These are phyloP conservation scores for Lomentospora prolificans DNA, from an alignment of 2,329 filamentous ascomycete genomes.

Conservation along the genomic window DNA sequence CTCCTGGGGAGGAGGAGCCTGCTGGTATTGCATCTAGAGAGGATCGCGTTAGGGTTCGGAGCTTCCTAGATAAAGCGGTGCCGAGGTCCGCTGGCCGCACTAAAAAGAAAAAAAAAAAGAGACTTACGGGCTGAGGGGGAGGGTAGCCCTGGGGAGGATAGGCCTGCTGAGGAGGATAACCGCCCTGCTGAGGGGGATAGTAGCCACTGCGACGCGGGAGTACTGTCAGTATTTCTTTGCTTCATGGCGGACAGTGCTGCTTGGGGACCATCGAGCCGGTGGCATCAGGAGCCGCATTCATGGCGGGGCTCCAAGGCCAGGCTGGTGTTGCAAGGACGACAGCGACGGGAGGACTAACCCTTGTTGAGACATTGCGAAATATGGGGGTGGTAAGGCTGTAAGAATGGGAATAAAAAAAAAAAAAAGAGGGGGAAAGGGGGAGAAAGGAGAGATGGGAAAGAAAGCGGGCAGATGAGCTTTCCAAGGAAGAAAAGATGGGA, in stretches of 20 bases:
- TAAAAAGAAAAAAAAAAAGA: background rate
- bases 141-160: conserved; percentile 18
- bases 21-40: conserved; percentile 24
- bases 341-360: background rate
- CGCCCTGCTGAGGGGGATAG: conserved; percentile 14
- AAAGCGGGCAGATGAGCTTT: too few relatives aligned
- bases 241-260: background rate
- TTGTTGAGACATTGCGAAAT: background rate
- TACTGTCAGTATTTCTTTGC: background rate
- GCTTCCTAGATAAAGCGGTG: too few relatives aligned
- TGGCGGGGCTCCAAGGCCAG: background rate
- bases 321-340: background rate
- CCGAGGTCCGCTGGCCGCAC: too few relatives aligned
- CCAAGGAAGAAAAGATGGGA: background rate
- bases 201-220: background rate
- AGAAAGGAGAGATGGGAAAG: background rate
- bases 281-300: background rate
- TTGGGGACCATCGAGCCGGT: background rate
- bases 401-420: background rate
- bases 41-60: conserved; percentile 6
- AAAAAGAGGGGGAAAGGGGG: background rate
- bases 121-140: conserved; percentile 16
- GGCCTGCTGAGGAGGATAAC: conserved; percentile 16
- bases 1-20: conserved; percentile 24
- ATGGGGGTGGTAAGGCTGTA: background rate